phyloP scores from a whole-genome alignment of 2,329 filamentous ascomycete genomes.

The Fusarium pseudograminearum region DNA sequence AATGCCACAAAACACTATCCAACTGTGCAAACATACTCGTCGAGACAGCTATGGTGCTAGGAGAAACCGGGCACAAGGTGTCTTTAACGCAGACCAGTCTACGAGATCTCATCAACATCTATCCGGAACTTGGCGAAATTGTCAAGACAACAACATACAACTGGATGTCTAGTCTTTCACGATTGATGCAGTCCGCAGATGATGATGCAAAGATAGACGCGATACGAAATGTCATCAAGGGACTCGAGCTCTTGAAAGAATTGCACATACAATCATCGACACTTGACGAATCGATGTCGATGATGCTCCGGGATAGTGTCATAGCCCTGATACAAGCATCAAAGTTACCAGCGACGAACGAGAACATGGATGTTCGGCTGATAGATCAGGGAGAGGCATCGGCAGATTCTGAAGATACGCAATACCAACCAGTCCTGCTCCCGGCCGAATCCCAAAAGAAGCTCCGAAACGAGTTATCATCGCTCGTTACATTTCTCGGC shows the following conservation, averaged over 20 bases:
- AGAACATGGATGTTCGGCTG: conserved; percentile 46
- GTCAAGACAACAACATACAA: conserved; percentile 79
- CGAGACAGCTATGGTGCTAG: conserved; percentile 82
- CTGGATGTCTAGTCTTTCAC: conserved; percentile 84
- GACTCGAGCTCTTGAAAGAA: conserved; percentile 73
- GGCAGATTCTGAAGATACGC: conserved; percentile 22
- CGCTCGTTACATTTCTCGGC: conserved; percentile 68
- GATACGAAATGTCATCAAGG: conserved; percentile 80
- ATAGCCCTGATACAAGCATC: conserved; percentile 53
- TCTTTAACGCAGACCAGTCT: conserved; percentile 63
- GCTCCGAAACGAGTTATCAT: conserved; percentile 68
- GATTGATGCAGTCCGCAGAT: conserved; percentile 86
- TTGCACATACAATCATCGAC: conserved; percentile 74
- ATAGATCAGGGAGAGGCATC: conserved; percentile 41
- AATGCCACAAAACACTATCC: conserved; percentile 79
- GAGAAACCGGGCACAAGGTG: conserved; percentile 59
- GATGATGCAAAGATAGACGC: conserved; percentile 79
- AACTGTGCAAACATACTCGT: conserved; percentile 78
- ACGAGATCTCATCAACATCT: conserved; percentile 70
- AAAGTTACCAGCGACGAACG: conserved; percentile 23
- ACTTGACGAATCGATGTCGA: conserved; percentile 74
- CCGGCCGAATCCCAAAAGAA: conserved; percentile 73
- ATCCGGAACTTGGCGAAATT: conserved; percentile 70
- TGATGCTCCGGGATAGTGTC: conserved; percentile 80
- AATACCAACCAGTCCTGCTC: conserved; percentile 73